Evolutionary conservation across 768 basidiomycete genomes (phyloP).

Genomic region (Tylopilus cervinicoccineus): DNA sequence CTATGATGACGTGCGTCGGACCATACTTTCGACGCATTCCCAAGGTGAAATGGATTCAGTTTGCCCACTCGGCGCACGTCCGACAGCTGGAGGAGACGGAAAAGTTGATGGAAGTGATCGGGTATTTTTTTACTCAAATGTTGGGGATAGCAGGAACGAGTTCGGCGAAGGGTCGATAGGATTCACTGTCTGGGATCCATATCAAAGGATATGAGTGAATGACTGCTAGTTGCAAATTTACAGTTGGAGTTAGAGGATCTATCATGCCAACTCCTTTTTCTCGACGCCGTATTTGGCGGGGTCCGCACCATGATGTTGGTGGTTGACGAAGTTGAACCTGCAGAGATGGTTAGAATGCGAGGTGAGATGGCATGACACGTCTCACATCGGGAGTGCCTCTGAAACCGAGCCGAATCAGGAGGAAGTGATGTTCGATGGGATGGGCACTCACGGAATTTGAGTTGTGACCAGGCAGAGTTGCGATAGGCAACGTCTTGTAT

Average conservation of each 20-base stretch:
- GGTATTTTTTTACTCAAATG: slow-evolving; percentile 25
- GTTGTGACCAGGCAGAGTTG: slow-evolving; percentile 90
- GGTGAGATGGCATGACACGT: slow-evolving; percentile 3
- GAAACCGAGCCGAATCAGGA: slow-evolving; percentile 15
- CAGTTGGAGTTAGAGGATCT: slow-evolving; percentile 7
- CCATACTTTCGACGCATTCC: slow-evolving; percentile 33
- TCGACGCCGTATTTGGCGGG: slow-evolving; percentile 69
- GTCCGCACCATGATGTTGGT: slow-evolving; percentile 82
- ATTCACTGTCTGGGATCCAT: background rate
- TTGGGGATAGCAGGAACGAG: background rate
- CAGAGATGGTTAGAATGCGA: slow-evolving; percentile 4
- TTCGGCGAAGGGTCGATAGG: background rate
- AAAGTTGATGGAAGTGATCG: slow-evolving; percentile 31
- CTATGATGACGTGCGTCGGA: slow-evolving; percentile 33
- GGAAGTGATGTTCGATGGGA: slow-evolving; percentile 1
- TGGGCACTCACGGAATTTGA: slow-evolving; percentile 76
- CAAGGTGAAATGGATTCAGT: slow-evolving; percentile 35
- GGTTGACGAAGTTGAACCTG: slow-evolving; percentile 96
- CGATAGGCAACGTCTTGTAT: slow-evolving; percentile 82
- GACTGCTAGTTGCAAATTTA: slow-evolving; percentile 6
- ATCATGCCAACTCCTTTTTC: slow-evolving; percentile 24
- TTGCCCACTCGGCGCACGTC: slow-evolving; percentile 35
- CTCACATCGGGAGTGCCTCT: slow-evolving; percentile 79
- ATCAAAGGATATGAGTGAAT: background rate
- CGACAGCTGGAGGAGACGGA: slow-evolving; percentile 37